Conservation (phyloP, 2,329 filamentous ascomycete genomes). For the Apiospora malaysiana region DNA sequence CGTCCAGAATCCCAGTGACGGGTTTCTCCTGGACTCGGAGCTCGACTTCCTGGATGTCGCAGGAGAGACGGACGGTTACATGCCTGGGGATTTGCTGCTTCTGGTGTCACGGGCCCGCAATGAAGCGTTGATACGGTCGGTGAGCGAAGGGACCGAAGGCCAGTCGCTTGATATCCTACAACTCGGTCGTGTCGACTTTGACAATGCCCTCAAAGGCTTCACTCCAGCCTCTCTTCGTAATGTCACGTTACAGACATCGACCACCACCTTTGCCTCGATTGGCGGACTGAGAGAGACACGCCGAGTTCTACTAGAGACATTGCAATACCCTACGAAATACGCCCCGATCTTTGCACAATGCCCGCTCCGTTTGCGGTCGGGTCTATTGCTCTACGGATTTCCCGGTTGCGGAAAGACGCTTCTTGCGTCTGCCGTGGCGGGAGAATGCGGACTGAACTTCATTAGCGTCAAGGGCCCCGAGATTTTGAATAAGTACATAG, state of each 20-base stretch:
- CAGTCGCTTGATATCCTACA: constrained; percentile 60
- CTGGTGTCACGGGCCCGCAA: constrained; percentile 87
- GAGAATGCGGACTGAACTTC: constrained; percentile 97
- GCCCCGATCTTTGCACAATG: constrained; percentile 97
- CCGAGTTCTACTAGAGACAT: constrained; percentile 88
- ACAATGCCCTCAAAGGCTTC: constrained; percentile 85
- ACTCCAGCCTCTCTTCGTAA: constrained; percentile 94
- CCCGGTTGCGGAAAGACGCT: constrained; percentile 97
- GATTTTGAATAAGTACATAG: constrained; percentile 99
- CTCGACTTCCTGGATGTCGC: constrained; percentile 93
- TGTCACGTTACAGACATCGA: constrained; percentile 90
- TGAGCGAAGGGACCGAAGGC: constrained; percentile 59
- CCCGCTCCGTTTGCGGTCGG: constrained; percentile 90
- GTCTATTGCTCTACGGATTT: constrained; percentile 90
- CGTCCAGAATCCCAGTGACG: constrained; percentile 50
- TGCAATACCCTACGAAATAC: constrained; percentile 97
- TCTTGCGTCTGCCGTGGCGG: constrained; percentile 93
- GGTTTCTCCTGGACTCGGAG: constrained; percentile 75
- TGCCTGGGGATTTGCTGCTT: constrained; percentile 90
- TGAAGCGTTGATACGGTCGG: constrained; percentile 87
- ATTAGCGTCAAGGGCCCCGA: constrained; percentile 98
- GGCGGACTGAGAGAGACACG: constrained; percentile 87
- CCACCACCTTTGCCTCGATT: constrained; percentile 90
- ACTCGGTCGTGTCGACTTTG: constrained; percentile 78
- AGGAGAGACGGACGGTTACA: constrained; percentile 94